Base-by-base conservation (phyloP, 768 basidiomycete species). In the Lactarius psammicola region DNA sequence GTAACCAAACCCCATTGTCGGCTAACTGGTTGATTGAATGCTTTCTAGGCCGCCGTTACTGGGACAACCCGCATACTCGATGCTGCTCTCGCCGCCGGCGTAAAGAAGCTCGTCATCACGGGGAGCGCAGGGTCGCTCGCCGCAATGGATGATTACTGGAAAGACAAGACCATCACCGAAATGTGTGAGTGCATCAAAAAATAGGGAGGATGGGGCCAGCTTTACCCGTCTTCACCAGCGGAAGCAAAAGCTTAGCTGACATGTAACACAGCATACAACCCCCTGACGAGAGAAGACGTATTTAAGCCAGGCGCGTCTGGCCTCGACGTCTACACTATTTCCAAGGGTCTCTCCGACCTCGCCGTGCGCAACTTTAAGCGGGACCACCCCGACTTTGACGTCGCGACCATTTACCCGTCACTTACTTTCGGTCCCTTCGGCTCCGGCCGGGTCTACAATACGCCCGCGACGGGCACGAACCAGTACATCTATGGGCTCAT, bases 291-390 rank as follows among this genome's bases (percentile, higher is more conserved):
- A 31, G 75, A 78, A 53, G 71, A 75, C 26, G 75, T 76, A 17
- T 59, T 79, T 6, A 60, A 51, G 6, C 71, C 68, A 2, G 66
- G 66, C 38, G 60, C 59, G 28, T 28, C 67, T 20, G 64, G 70
- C 18, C 56, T 75, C 44, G 71, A 76, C 49, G 71, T 71, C 11
- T 84, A 82, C 67, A 53, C 64, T 9, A 75, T 76, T 13, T 75
- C 79, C 11, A 82, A 82, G 68, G 74, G 70, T 0, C 62, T 75
- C 13, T 69, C 75, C 4, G 75, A 76, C 60, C 64, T 20, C 5
- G 70, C 70, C 2, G 71, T 69, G 6, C 72, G 71, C 70, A 59
- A 68, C 23, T 76, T 73, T 59, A 72, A 69, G 3, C 65, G 62
- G 2, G 59, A 69, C n/a, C 73, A 76, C 59, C 70, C 69, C 6